Evolutionary conservation across 176 grass and related monocot species (phyloP), one percentile per base, ranked within the genome.

Genomic region (Rhipidocladum racemiflorum): DNA sequence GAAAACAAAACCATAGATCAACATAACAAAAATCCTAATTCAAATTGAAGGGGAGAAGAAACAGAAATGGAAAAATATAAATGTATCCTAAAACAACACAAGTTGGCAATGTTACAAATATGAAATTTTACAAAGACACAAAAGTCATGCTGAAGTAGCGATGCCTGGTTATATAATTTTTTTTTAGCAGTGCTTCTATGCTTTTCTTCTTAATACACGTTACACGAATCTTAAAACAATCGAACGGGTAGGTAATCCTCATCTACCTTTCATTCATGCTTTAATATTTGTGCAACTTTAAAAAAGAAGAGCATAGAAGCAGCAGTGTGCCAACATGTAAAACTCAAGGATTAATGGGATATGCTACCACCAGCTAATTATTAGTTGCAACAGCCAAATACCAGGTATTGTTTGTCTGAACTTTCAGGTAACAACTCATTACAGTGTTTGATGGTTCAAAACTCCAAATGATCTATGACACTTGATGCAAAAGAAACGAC

Each of bases 401-500:
- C 8, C n/a, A n/a, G 68, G 18, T 53, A 65, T 70, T 62, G 50
- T 59, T 43, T 75, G 30, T 85, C 68, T 74, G 63, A 67, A 51
- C 24, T 68, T 46, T 17, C 24, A 55, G 38, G 63, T 83, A 60
- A 21, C 49, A 79, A 67, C n/a, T 49, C 40, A 57, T 27, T 40
- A 28, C 5, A 54, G 20, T 30, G 25, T 67, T 57, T 63, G 23
- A 32, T 79, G 45, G 27, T 28, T 24, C 35, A 61, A 16, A 61
- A 61, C 12, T 61, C 27, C 13, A 70, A 63, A 77, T 79, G 68
- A 80, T 57, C 61, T n/a, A 66, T 60, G 32, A 10, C 2, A 39
- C 32, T 43, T 56, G 61, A 76, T 78, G 28, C 51, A 84, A 85
- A 82, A 61, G 24, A 83, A 91, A 78, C 4, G 36, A 68, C 13